Percentiles rank a stretch among this genome's conserved stretches.
phyloP scores from a whole-genome alignment of 2,329 filamentous ascomycete genomes.

The Colletotrichum plurivorum region DNA sequence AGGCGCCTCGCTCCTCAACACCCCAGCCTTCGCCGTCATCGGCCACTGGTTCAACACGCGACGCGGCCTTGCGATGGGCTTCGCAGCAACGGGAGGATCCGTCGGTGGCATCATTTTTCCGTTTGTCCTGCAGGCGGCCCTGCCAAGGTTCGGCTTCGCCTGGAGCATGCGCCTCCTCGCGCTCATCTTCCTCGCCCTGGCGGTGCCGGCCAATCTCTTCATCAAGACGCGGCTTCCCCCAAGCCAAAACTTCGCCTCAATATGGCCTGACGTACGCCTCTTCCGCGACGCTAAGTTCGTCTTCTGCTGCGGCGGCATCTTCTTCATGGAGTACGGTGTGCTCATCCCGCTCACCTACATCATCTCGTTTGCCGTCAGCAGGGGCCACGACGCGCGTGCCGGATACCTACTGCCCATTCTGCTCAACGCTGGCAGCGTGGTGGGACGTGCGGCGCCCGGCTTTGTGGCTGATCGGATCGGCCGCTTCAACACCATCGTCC shows the following conservation, averaged over 20 bases:
- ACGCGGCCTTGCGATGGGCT: conserved; percentile 85
- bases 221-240: conserved; percentile 73
- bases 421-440: conserved; percentile 83
- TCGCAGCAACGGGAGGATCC: conserved; percentile 83
- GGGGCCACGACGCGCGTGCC: conserved; percentile 75
- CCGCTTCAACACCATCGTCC: conserved; percentile 85
- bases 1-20: conserved; percentile 85
- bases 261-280: conserved; percentile 75
- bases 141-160: conserved; percentile 8
- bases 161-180: conserved; percentile 67
- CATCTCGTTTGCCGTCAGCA: conserved; percentile 78
- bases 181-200: conserved; percentile 61
- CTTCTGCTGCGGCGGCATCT: conserved; percentile 76
- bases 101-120: conserved; percentile 78
- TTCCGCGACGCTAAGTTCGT: conserved; percentile 73
- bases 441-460: conserved; percentile 86
- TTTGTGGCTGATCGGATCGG: conserved; percentile 86
- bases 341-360: conserved; percentile 90
- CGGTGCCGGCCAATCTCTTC: conserved; percentile 61
- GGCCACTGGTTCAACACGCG: conserved; percentile 85
- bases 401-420: conserved; percentile 85
- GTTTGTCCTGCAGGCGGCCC: conserved; percentile 59
- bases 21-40: conserved; percentile 82
- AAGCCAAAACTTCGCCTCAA: conserved; percentile 66
- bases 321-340: conserved; percentile 80